phyloP scores from a whole-genome alignment of 257 asterid genomes.

The Ophiorrhiza pumila region DNA sequence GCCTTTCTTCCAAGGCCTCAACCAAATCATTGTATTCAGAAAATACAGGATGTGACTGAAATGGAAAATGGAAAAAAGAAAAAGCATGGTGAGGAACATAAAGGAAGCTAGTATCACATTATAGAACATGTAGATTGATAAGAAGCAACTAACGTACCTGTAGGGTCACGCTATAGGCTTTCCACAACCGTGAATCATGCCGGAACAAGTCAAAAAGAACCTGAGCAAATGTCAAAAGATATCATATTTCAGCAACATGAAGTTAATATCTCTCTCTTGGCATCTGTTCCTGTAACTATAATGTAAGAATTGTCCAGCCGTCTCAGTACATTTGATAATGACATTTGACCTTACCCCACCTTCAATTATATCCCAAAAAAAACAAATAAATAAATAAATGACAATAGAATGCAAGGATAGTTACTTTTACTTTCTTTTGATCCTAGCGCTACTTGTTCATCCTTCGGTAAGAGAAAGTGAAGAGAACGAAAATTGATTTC shows the following conservation, averaged over 20 bases:
- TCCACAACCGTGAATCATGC: slow-evolving; percentile 85
- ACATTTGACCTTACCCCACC: background rate
- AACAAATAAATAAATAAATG: too few species aligned
- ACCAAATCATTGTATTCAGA: slow-evolving; percentile 78
- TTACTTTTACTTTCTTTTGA: background rate
- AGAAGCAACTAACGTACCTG: slow-evolving; percentile 43
- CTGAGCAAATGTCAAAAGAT: slow-evolving; percentile 36
- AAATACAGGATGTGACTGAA: slow-evolving; percentile 69
- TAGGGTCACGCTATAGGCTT: slow-evolving; percentile 74
- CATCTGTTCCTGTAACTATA: background rate
- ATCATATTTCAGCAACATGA: slow-evolving; percentile 14
- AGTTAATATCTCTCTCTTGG: slow-evolving; percentile 7
- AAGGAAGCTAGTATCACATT: background rate
- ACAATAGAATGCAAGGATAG: background rate
- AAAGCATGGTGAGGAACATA: slow-evolving; percentile 10
- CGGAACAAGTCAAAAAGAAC: slow-evolving; percentile 88
- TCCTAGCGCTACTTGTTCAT: background rate
- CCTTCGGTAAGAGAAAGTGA: background rate
- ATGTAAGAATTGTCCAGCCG: background rate
- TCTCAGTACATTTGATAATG: too few species aligned
- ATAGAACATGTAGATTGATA: background rate
- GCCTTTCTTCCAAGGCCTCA: slow-evolving; percentile 74
- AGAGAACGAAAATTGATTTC: background rate
- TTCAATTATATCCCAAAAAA: background rate
- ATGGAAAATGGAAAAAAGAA: slow-evolving; percentile 10